A percentile compares a stretch with the other conserved stretches of the same genome.
Conservation (phyloP, 192 early-diverging fungal genomes). For the Gonapodya sp. region DNA sequence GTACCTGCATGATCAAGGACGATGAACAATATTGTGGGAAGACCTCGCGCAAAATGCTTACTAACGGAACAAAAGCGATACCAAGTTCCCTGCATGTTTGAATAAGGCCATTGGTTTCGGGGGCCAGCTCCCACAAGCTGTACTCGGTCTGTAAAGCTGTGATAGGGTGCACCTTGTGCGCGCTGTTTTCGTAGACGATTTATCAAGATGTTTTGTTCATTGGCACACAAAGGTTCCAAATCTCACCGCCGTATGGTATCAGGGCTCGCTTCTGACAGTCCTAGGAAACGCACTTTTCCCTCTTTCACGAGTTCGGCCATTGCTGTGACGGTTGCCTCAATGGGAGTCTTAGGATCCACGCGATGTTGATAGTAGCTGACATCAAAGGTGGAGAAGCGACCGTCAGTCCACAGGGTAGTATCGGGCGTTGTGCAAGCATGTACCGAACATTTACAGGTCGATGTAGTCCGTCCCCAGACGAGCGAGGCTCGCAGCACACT, state of each 20-base stretch:
- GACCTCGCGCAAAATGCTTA: neutral
- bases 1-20: neutral
- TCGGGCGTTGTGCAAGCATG: too few species aligned
- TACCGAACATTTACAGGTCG: constrained; percentile 31
- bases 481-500: constrained; percentile 18
- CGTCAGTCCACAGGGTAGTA: too few species aligned
- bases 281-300: constrained; percentile 53
- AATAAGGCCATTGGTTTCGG: constrained; percentile 58
- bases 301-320: constrained; percentile 59
- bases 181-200: constrained; percentile 18
- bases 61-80: constrained; percentile 37
- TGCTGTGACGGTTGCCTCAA: constrained; percentile 50
- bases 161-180: constrained; percentile 60
- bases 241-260: constrained; percentile 35
- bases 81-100: constrained; percentile 62
- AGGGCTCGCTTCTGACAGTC: constrained; percentile 47
- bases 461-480: constrained; percentile 22
- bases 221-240: neutral
- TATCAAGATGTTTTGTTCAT: neutral
- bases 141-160: constrained; percentile 17
- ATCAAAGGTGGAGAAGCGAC: neutral
- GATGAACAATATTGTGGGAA: neutral
- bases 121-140: constrained; percentile 45
- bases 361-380: constrained; percentile 8
- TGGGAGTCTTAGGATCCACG: constrained; percentile 30